Evolutionary conservation across 495 filamentous ascomycete species (phyloP).

Genomic region (Aspergillus ostianus): DNA sequence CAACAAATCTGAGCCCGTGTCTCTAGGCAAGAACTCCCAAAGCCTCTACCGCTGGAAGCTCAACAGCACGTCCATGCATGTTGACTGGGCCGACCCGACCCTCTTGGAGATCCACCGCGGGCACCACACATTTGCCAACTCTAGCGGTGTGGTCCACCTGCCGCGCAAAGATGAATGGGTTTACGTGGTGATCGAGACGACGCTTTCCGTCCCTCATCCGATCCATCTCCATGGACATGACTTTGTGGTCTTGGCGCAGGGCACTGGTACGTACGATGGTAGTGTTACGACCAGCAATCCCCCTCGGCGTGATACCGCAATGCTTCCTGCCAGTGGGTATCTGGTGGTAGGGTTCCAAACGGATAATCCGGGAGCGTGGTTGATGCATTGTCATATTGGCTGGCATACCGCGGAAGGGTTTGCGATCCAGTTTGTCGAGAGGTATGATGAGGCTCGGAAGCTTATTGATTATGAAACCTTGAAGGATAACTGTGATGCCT

Average conservation of each 20-base stretch:
- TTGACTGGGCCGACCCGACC: constrained; percentile 28
- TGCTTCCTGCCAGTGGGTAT: constrained; percentile 48
- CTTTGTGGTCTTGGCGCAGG: constrained; percentile 55
- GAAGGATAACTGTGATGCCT: constrained; percentile 13
- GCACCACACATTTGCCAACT: constrained; percentile 15
- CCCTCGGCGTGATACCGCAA: constrained; percentile 58
- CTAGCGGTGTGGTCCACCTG: constrained; percentile 37
- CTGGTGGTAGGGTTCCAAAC: constrained; percentile 53
- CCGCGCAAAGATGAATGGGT: constrained; percentile 61
- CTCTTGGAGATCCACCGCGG: constrained; percentile 25
- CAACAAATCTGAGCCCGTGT: constrained; percentile 16
- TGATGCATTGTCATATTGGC: constrained; percentile 54
- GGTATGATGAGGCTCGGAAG: constrained; percentile 20
- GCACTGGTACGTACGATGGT: constrained; percentile 27
- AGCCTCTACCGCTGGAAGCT: constrained; percentile 28
- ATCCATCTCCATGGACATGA: constrained; percentile 86
- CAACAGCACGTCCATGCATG: constrained; percentile 28
- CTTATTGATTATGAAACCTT: constrained; percentile 14
- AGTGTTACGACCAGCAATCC: constrained; percentile 33
- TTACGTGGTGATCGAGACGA: constrained; percentile 52
- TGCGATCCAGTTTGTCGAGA: constrained; percentile 49
- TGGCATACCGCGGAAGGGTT: constrained; percentile 46
- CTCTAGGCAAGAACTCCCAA: constrained; percentile 10
- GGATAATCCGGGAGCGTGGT: constrained; percentile 52
- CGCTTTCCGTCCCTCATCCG: constrained; percentile 64